Percentiles rank a stretch among this genome's conserved stretches.
Conservation (phyloP, 345 rosid genomes). For the Eucalyptus albens region DNA sequence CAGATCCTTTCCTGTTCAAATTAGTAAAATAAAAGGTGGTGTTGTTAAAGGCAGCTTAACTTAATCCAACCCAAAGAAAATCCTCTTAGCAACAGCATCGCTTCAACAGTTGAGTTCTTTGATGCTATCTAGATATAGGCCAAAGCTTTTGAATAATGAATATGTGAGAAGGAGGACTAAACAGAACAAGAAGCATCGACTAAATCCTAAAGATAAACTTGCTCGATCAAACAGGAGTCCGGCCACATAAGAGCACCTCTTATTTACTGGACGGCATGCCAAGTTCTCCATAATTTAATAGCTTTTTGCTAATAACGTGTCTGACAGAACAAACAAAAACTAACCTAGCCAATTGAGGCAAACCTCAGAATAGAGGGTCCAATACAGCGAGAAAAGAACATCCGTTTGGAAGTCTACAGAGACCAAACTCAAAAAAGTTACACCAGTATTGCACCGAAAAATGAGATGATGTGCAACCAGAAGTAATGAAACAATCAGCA, state of each 20-base stretch:
- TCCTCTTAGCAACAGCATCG: background rate
- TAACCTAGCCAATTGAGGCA: background rate
- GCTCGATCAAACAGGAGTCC: background rate
- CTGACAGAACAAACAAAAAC: background rate
- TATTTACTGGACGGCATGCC: background rate
- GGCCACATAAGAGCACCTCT: background rate
- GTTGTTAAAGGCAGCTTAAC: background rate
- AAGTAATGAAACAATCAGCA: background rate
- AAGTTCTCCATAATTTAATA: background rate
- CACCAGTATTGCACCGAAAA: background rate
- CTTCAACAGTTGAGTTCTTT: background rate
- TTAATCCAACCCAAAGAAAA: background rate
- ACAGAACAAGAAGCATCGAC: background rate
- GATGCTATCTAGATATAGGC: background rate
- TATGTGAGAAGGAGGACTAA: background rate
- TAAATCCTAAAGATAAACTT: background rate
- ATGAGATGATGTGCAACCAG: background rate
- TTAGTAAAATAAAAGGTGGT: background rate
- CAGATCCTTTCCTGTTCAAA: slow-evolving; percentile 72
- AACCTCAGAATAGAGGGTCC: background rate
- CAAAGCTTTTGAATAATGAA: background rate
- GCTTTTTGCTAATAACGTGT: background rate
- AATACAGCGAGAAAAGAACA: background rate
- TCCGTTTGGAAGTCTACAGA: background rate
- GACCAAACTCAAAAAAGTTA: background rate